These are phyloP conservation scores for Aspergillus wentii DNA, from an alignment of 495 filamentous ascomycete genomes.

Conservation along the genomic window DNA sequence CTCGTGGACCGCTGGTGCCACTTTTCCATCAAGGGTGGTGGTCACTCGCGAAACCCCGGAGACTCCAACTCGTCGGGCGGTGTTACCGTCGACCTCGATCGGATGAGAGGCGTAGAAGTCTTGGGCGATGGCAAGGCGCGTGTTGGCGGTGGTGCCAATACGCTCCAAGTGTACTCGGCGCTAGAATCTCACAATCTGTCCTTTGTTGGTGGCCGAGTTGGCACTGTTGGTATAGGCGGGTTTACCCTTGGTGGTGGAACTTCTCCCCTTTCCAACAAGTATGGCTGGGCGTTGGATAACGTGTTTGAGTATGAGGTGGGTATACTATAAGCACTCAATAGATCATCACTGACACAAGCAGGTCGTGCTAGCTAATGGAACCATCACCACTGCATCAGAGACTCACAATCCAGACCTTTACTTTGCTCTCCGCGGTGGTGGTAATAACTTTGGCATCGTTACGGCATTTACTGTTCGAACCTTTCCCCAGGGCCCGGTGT, in stretches of 20 bases:
- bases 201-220: slow-evolving; percentile 45
- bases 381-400: slow-evolving; percentile 27
- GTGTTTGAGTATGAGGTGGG: slow-evolving; percentile 26
- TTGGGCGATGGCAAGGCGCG: slow-evolving; percentile 20
- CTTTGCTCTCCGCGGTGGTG: slow-evolving; percentile 41
- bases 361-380: slow-evolving; percentile 40
- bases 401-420: slow-evolving; percentile 33
- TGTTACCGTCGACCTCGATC: slow-evolving; percentile 22
- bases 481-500: slow-evolving; percentile 8
- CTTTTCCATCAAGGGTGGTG: slow-evolving; percentile 48
- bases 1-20: slow-evolving; percentile 21
- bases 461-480: slow-evolving; percentile 17
- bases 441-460: slow-evolving; percentile 45
- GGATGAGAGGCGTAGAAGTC: slow-evolving; percentile 33
- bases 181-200: slow-evolving; percentile 41
- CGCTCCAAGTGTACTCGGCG: slow-evolving; percentile 39
- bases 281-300: slow-evolving; percentile 32
- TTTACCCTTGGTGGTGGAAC: slow-evolving; percentile 27
- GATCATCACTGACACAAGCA: slow-evolving; percentile 29
- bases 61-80: slow-evolving; percentile 24
- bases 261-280: slow-evolving; percentile 34
- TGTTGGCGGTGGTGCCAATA: slow-evolving; percentile 41
- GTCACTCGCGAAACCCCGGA: slow-evolving; percentile 17
- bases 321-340: slow-evolving; percentile 33
- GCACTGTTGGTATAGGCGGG: slow-evolving; percentile 37